Base-by-base conservation (phyloP, 768 basidiomycete genomes). In the Guyanaporus albipodus region DNA sequence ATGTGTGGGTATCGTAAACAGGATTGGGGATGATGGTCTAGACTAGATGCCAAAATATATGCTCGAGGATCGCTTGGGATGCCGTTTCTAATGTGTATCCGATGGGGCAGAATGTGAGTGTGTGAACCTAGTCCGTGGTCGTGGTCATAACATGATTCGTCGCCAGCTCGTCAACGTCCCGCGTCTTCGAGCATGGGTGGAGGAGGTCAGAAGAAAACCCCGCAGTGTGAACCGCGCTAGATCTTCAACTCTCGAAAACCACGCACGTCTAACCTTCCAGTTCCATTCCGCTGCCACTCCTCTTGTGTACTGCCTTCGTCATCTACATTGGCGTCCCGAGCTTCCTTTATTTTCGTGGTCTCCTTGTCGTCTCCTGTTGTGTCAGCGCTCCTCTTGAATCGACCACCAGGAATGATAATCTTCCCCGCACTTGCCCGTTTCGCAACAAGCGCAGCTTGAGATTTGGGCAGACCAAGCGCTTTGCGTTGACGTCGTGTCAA, bases 241-340 rank as follows among this genome's bases (percentile, higher is more conserved):
- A 88, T 88, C 76, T 77, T 85, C 64, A 88, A 63, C 68, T 88
- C 87, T 55, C 85, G 70, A 64, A 88, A 88, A 43, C 86, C 86
- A 43, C 86, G 72, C 43, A 88, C 85, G 62, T 88, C 86, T 48
- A 88, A 63, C 57, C 85, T 70, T 41, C 85, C 86, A 26, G 78
- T 76, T 52, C 85, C 85, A 65, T 84, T 88, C 63, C 67, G 73
- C 58, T 66, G 70, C 85, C 86, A 87, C 60, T 76, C 78, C 6
- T 62, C 71, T 12, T 66, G 64, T 28, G 55, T 59, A 19, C 55
- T 56, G 2, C 58, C 58, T 38, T 67, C 71, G 15, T 70, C 67
- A 24, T 66, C 72, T 15, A 61, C 60, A 29, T 50, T 61, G 29
- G 58, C 55, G 9, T 59, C 65, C 22, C 39, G 46, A 0, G 38